Evolutionary conservation across 345 rosid species (phyloP).

Genomic region (Brassica cretica): DNA sequence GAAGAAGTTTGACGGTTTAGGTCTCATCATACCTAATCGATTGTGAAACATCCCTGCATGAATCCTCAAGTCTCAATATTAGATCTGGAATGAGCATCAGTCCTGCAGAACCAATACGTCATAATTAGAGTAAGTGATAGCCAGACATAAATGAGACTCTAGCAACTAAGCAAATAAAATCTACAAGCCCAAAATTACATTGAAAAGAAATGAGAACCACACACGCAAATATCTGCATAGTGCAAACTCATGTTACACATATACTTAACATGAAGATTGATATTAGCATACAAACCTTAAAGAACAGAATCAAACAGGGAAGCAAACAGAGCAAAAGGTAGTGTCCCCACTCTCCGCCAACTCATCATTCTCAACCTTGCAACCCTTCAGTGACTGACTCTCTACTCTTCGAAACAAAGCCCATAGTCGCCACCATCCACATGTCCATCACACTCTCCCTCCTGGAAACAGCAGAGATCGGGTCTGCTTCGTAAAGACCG

Average conservation of each 20-base stretch:
- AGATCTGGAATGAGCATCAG: conserved; percentile 82
- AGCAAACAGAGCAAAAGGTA: conserved; percentile 69
- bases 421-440: conserved; percentile 47
- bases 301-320: conserved; percentile 82
- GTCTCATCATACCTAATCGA: conserved; percentile 59
- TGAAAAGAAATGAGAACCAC: too few species aligned
- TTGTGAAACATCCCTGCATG: conserved; percentile 80
- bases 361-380: conserved; percentile 81
- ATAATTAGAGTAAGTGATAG: conserved; percentile 5
- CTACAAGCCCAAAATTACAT: conserved; percentile 1
- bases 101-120: conserved; percentile 52
- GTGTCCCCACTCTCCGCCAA: conserved; percentile 68
- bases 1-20: neutral
- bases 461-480: conserved; percentile 51
- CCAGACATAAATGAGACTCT: conserved; percentile 3
- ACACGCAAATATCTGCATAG: too few species aligned
- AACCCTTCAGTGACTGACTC: conserved; percentile 67
- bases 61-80: conserved; percentile 73
- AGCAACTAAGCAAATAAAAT: conserved; percentile 5
- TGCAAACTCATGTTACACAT: too few species aligned
- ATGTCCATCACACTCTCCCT: conserved; percentile 49
- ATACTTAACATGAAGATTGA: neutral
- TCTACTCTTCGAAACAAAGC: conserved; percentile 50
- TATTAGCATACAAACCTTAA: conserved; percentile 77
- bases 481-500: conserved; percentile 47